Conservation (phyloP, 257 asterid genomes). For the Przewalskia tangutica region DNA sequence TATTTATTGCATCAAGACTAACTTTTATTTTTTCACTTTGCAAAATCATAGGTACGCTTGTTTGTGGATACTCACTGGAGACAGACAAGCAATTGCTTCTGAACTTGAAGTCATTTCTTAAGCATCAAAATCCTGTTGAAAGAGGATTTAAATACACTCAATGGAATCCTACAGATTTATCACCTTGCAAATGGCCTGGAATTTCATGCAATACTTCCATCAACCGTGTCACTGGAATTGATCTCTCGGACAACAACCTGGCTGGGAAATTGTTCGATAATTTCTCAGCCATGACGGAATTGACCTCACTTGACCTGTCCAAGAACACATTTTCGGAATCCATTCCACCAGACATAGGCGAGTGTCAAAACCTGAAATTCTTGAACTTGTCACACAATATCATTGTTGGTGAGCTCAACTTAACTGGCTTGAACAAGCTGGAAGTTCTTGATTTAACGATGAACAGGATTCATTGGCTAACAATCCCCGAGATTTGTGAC, state of each 20-base stretch:
- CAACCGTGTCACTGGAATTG: conserved; percentile 43
- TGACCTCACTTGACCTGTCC: conserved; percentile 61
- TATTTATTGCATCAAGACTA: not conserved
- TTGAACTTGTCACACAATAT: conserved; percentile 71
- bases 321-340: conserved; percentile 53
- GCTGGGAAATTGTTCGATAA: conserved; percentile 40
- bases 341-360: conserved; percentile 48
- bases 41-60: conserved; percentile 39
- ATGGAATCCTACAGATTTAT: conserved; percentile 35
- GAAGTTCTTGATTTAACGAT: conserved; percentile 67
- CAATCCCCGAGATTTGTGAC: conserved; percentile 42
- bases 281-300: conserved; percentile 65
- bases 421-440: conserved; percentile 44
- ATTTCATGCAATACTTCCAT: conserved; percentile 31
- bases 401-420: conserved; percentile 38
- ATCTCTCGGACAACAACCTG: conserved; percentile 41
- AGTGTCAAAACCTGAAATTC: conserved; percentile 38
- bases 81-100: conserved; percentile 53
- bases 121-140: conserved; percentile 40
- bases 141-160: conserved; percentile 35
- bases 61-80: conserved; percentile 46
- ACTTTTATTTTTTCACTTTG: not conserved
- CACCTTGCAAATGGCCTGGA: conserved; percentile 84
- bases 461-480: conserved; percentile 41
- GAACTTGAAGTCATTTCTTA: conserved; percentile 42